Evolutionary conservation across 208 protist species (phyloP).

Genomic region (Trypanosomatidae sp.): DNA sequence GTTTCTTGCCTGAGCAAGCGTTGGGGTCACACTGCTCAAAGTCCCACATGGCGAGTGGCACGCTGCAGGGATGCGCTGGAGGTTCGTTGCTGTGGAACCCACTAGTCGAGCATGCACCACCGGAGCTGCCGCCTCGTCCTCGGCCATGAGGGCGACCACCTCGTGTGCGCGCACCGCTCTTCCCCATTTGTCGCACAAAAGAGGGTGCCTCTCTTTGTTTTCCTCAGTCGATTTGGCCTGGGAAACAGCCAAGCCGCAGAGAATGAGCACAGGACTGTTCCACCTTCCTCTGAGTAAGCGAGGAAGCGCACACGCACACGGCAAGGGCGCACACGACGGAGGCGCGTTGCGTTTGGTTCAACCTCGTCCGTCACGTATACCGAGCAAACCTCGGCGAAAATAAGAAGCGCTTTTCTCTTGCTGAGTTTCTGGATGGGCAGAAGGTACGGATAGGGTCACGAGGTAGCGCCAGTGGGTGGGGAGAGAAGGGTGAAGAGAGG

Average conservation of each 20-base stretch:
- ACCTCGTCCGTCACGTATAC: neutral
- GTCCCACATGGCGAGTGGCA: constrained; percentile 98
- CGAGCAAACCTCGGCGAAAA: neutral
- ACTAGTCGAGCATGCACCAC: constrained; percentile 16
- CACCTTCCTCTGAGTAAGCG: neutral
- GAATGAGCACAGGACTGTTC: no score
- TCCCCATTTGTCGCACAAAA: constrained; percentile 4
- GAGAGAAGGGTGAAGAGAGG: neutral
- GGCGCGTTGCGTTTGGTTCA: neutral
- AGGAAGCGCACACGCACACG: neutral
- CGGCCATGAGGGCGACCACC: constrained; percentile 25
- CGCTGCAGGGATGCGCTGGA: constrained; percentile 59
- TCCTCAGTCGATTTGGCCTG: no score
- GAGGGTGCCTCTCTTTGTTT: neutral
- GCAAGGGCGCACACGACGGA: neutral
- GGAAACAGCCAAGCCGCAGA: neutral
- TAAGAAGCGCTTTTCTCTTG: neutral
- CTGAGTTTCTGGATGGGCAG: neutral
- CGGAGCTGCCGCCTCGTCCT: constrained; percentile 25
- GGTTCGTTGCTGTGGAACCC: constrained; percentile 42
- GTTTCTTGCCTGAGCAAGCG: constrained; percentile 96
- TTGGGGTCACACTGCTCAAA: constrained; percentile 99
- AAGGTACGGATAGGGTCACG: neutral
- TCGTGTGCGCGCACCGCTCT: constrained; percentile 17
- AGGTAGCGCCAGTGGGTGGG: neutral